Conservation (phyloP, 2,329 filamentous ascomycete genomes). For the Diaporthe vexans region DNA sequence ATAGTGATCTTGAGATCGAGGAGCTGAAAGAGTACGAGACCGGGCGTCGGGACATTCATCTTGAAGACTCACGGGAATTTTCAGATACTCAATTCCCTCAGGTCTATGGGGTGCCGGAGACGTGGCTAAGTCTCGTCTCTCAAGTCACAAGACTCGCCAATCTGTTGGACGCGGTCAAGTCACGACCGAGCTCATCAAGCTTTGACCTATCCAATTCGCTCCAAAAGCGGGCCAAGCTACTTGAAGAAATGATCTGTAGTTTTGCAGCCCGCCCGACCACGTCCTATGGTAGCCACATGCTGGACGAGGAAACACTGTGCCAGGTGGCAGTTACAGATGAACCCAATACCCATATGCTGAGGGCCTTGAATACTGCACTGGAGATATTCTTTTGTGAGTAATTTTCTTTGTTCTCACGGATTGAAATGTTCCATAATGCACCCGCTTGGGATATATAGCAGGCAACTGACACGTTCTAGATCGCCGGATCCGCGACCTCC, state of each 20-base stretch:
- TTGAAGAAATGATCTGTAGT: constrained; percentile 7
- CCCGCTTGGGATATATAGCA: no score
- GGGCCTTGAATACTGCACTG: constrained; percentile 2
- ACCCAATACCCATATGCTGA: not conserved
- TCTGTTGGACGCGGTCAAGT: constrained; percentile 10
- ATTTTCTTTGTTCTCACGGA: no score
- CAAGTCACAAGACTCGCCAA: constrained; percentile 14
- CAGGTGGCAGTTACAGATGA: not conserved
- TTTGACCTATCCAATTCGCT: not conserved
- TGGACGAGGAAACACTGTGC: not conserved
- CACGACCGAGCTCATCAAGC: not conserved
- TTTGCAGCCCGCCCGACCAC: not conserved
- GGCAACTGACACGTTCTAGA: not conserved
- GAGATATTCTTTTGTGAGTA: no score
- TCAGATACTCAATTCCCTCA: not conserved
- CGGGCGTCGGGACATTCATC: not conserved
- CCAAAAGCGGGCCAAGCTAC: constrained; percentile 9
- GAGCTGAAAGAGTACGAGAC: constrained; percentile 6
- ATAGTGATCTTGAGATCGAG: constrained; percentile 15
- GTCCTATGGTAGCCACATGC: no score
- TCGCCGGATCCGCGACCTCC: constrained; percentile 5
- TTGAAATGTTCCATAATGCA: no score
- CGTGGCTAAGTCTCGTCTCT: constrained; percentile 10
- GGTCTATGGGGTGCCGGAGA: constrained; percentile 16
- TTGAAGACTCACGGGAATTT: not conserved